Percentiles rank a stretch among this genome's conserved stretches.
phyloP scores from a whole-genome alignment of 208 protist genomes.

The Angomonas deanei region DNA sequence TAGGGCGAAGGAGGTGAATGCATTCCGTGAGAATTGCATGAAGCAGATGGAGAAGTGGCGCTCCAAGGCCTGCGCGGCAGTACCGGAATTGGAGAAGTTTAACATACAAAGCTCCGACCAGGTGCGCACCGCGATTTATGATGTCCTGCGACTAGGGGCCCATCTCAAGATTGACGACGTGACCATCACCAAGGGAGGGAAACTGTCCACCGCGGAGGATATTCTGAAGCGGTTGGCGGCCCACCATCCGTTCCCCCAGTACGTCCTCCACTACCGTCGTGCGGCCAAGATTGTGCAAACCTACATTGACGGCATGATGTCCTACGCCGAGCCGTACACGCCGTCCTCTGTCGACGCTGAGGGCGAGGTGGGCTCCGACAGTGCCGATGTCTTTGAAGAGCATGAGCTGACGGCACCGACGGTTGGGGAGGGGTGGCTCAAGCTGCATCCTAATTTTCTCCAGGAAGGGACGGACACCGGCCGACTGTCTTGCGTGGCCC shows the following conservation, averaged over 20 bases:
- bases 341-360: background rate
- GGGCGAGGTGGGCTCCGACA: background rate
- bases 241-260: conserved; percentile 72
- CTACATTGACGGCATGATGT: conserved; percentile 85
- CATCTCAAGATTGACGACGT: conserved; percentile 30
- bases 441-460: conserved; percentile 71
- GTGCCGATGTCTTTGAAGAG: background rate
- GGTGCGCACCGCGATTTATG: conserved; percentile 69
- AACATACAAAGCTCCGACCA: conserved; percentile 87
- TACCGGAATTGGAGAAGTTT: conserved; percentile 57
- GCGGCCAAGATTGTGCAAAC: conserved; percentile 84
- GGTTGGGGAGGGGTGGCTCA: conserved; percentile 9
- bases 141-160: conserved; percentile 77
- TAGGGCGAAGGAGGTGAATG: conserved; percentile 51
- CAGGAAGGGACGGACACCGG: conserved; percentile 89
- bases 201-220: conserved; percentile 86
- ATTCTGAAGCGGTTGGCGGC: conserved; percentile 55
- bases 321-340: conserved; percentile 43
- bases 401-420: background rate
- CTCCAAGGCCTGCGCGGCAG: conserved; percentile 22
- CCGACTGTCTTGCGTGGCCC: conserved; percentile 81
- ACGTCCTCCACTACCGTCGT: conserved; percentile 75
- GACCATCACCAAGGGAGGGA: conserved; percentile 73
- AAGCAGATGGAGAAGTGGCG: conserved; percentile 41
- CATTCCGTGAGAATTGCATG: conserved; percentile 42